phyloP scores from a whole-genome alignment of 345 rosid genomes.

The Mercurialis annua region DNA sequence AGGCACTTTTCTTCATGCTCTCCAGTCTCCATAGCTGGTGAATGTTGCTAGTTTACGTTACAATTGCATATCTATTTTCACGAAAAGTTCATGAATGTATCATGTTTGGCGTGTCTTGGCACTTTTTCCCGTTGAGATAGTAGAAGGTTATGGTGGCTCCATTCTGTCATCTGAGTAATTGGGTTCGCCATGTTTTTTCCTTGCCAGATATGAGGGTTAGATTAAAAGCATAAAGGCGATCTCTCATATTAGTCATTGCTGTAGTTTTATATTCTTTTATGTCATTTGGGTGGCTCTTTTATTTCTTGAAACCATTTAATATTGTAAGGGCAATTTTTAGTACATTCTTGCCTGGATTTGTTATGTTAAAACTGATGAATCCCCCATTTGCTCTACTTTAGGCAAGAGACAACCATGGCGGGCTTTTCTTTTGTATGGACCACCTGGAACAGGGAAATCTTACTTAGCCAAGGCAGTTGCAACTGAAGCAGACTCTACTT shows the following conservation, averaged over 20 bases:
- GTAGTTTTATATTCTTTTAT: neutral
- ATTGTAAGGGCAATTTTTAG: neutral
- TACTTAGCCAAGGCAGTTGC: conserved; percentile 97
- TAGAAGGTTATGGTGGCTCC: neutral
- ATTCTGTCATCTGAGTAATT: no score
- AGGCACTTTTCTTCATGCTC: neutral
- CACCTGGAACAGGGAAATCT: conserved; percentile 96
- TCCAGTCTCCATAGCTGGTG: neutral
- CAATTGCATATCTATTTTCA: neutral
- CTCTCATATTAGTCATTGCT: neutral
- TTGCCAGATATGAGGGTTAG: neutral
- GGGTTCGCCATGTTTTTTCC: neutral
- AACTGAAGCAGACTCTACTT: conserved; percentile 90
- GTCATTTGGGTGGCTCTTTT: neutral
- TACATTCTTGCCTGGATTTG: neutral
- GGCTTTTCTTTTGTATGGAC: conserved; percentile 87
- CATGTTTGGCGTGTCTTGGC: neutral
- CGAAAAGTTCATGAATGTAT: neutral
- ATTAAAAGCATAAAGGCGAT: neutral
- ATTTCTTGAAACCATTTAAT: neutral
- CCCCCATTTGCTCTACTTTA: conserved; percentile 24
- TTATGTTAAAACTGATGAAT: neutral
- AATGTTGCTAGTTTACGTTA: neutral
- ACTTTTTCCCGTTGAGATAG: neutral
- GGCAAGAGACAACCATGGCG: conserved; percentile 96